These are phyloP conservation scores for Exophiala sideris DNA, from an alignment of 2,329 filamentous ascomycete species.

Conservation along the genomic window DNA sequence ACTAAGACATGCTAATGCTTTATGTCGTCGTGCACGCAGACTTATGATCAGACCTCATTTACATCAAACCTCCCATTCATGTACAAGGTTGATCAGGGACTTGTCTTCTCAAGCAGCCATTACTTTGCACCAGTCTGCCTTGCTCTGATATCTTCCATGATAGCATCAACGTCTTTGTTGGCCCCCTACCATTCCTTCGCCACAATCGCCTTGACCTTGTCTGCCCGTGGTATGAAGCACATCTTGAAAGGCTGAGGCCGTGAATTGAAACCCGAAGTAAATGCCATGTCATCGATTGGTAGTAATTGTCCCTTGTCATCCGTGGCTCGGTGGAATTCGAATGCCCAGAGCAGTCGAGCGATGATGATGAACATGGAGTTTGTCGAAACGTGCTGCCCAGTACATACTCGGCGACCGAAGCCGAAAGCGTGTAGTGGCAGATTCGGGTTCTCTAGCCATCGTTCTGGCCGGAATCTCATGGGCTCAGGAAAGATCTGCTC, in stretches of 20 bases:
- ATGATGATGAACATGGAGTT: conserved; percentile 52
- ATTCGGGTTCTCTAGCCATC: conserved; percentile 32
- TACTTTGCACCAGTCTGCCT: too few relatives aligned
- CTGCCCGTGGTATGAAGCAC: background rate
- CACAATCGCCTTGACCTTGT: too few relatives aligned
- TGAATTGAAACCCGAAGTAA: conserved; percentile 26
- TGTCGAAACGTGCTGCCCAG: conserved; percentile 33
- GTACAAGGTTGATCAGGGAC: too few relatives aligned
- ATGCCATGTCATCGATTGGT: conserved; percentile 48
- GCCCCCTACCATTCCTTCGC: too few relatives aligned
- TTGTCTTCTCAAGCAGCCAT: too few relatives aligned
- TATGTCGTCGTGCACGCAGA: too few relatives aligned
- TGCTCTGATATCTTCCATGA: too few relatives aligned
- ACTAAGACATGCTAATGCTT: too few relatives aligned
- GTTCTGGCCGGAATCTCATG: background rate
- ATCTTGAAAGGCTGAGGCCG: conserved; percentile 6
- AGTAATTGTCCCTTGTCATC: conserved; percentile 33
- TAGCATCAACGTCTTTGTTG: too few relatives aligned
- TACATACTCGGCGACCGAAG: conserved; percentile 52
- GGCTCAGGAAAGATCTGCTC: background rate
- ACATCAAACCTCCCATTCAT: too few relatives aligned
- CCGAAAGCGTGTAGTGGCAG: conserved; percentile 53
- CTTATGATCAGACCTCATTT: too few relatives aligned
- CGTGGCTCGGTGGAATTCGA: conserved; percentile 11
- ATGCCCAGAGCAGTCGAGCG: conserved; percentile 43